Conservation (phyloP, 768 basidiomycete species). For the Phlegmacium glaucopus region DNA sequence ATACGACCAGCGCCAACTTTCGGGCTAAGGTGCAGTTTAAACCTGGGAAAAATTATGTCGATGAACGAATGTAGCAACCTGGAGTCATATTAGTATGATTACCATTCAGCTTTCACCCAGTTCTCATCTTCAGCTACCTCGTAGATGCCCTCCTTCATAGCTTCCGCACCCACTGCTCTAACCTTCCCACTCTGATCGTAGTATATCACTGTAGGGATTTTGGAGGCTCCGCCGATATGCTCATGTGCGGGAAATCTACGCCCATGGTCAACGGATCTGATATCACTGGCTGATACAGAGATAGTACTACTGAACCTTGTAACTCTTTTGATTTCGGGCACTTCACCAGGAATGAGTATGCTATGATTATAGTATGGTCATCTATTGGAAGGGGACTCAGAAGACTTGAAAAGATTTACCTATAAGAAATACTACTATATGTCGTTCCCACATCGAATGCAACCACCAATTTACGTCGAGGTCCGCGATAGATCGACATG, state of each 20-base stretch:
- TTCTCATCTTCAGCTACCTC: slow-evolving; percentile 39
- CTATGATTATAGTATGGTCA: too few relatives aligned
- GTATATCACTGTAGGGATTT: slow-evolving; percentile 38
- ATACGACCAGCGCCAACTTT: slow-evolving; percentile 4
- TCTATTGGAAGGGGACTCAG: too few relatives aligned
- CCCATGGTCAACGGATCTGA: not conserved
- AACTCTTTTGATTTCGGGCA: too few relatives aligned
- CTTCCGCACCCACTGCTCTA: slow-evolving; percentile 46
- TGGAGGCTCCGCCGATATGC: slow-evolving; percentile 37
- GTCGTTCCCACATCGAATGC: slow-evolving; percentile 44
- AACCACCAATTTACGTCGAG: slow-evolving; percentile 33
- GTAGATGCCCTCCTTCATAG: slow-evolving; percentile 33
- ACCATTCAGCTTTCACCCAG: slow-evolving; percentile 51
- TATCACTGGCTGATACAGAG: not conserved
- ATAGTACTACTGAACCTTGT: too few relatives aligned
- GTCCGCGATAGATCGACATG: slow-evolving; percentile 38
- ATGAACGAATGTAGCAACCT: not conserved
- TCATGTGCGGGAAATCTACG: slow-evolving; percentile 47
- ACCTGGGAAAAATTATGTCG: slow-evolving; percentile 22
- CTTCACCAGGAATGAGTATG: too few relatives aligned
- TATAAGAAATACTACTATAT: slow-evolving; percentile 36
- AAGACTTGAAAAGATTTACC: too few relatives aligned
- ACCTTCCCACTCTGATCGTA: slow-evolving; percentile 40
- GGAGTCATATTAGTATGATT: not conserved
- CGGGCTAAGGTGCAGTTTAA: slow-evolving; percentile 27